Percentiles rank a stretch among this genome's conserved stretches.
Evolutionary conservation across 306 rosid species (phyloP).

Genomic region (Vigna nakashimae): DNA sequence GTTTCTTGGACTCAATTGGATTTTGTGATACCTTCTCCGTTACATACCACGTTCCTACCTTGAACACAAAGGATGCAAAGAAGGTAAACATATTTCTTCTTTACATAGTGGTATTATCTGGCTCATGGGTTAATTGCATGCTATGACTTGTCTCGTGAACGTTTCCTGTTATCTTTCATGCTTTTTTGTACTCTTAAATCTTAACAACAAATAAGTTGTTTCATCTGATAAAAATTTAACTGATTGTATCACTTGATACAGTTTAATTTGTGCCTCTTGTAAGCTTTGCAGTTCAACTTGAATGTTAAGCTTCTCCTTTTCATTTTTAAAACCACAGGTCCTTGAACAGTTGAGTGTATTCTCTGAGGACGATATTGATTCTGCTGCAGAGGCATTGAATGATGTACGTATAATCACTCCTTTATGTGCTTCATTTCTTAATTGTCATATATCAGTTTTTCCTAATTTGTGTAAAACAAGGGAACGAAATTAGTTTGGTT

Average conservation of each 20-base stretch:
- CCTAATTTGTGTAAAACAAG: background rate
- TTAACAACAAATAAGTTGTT: constrained; percentile 8
- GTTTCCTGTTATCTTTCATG: constrained; percentile 15
- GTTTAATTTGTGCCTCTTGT: constrained; percentile 28
- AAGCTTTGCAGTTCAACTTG: constrained; percentile 15
- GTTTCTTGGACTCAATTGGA: constrained; percentile 85
- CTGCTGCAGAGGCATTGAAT: constrained; percentile 87
- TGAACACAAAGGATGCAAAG: constrained; percentile 75
- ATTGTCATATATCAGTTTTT: constrained; percentile 21
- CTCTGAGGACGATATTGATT: constrained; percentile 74
- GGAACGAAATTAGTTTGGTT: constrained; percentile 8
- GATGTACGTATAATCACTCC: constrained; percentile 63
- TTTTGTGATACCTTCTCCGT: constrained; percentile 78
- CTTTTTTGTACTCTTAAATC: constrained; percentile 15
- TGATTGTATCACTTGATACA: constrained; percentile 32
- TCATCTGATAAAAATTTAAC: constrained; percentile 35
- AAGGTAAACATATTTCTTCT: constrained; percentile 63
- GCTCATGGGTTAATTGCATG: constrained; percentile 16
- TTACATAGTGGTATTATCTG: constrained; percentile 27
- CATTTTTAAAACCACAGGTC: constrained; percentile 63
- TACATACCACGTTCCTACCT: constrained; percentile 80
- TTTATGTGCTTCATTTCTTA: constrained; percentile 19
- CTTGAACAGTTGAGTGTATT: constrained; percentile 82
- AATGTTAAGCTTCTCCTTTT: constrained; percentile 26
- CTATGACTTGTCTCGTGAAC: constrained; percentile 28